Base-by-base conservation (phyloP, 164 flowering plant species). In the Nelumbo lutea region DNA sequence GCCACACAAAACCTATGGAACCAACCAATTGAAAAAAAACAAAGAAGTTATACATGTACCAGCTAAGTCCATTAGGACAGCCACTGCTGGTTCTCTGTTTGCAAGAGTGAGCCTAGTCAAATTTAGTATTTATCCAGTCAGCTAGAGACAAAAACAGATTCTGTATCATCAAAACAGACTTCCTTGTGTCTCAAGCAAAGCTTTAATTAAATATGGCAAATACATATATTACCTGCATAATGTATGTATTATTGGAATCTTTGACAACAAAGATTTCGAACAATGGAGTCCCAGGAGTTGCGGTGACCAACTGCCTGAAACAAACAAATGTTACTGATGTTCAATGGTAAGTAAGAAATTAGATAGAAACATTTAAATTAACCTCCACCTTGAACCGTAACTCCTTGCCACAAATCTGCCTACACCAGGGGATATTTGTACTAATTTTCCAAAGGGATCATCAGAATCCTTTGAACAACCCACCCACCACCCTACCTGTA, bases 401-500 rank as follows among this genome's bases (percentile, higher is more conserved):
- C 84, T 84, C 80, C 83, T 83, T 57, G 86, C 99, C 50, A 92
- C 74, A 79, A 90, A 95, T 84, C 93, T 86, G 62, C 99, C 99
- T 13, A 87, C 81, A 44, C 90, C 87, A 56, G 99, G 97, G 62
- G 91, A 84, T 76, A 95, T 87, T 47, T 78, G 87, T 41, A 95
- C 79, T 11, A 95, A 59, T 80, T 83, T 83, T 43, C 97, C 99
- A 77, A 90, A 90, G 43, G 94, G 96, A 73, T 95, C 97, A 73
- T 80, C 81, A 68, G 90, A 85, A 75, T 86, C 96, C 67, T 84
- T 83, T 38, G 94, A 84, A 75, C 77, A 85, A 66, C 96, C 97
- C 56, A 87, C 91, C 99, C 99, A 95, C 99, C 99, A 95, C 40
- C 99, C 99, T 42, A 90, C 84, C 97, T 95, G 91, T 66, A 76